Base-by-base conservation (phyloP, 2,329 filamentous ascomycete species). In the Talaromyces sp. region DNA sequence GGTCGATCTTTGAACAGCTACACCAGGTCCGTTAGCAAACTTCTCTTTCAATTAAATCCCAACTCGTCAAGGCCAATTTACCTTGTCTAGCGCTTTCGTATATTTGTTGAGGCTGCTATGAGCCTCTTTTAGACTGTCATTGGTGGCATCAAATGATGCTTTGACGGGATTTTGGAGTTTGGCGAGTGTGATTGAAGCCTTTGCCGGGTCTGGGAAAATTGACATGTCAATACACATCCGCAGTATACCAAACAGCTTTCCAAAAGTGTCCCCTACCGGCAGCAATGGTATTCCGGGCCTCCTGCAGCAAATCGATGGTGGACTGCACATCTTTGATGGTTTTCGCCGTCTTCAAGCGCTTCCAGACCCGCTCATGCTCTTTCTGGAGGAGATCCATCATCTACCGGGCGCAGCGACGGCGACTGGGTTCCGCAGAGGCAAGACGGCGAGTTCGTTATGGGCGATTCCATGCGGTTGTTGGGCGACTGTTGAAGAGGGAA, bases 161-260 rank as follows among this genome's bases (percentile, higher is more conserved):
- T 93, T 95, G 60, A 96, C 82, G 0, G 93, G 90, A 64, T 89
- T 93, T 72, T 97, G 92, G 19, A 97, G 84, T 71, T 89, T 93
- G 31, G 90, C 89, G 68, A 98, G 84, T 27, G 87, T 89, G 62
- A 93, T 80, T 49, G 87, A 85, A 17, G 90, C 87, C 43, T 84
- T 85, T 64, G 87, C 85, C 26, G 89, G 86, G 69, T 92, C 89
- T 84, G 75, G 69, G 51, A 49, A 53, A 21, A 41, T n/a, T 35
- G 21, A 6, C n/a, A 35, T 26, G 38, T 29, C 13, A 29, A 35
- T 35, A 10, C 14, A 11, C 38, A 38, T 46, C 9, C 32, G 24
- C 10, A 63, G 9, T 11, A 55, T 38, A 32, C 55, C 51, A 50
- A 29, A 17, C 7, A 41, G 7, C 13, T 3, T 5, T 8, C 14